Conservation (phyloP, 306 rosid species). For the Crotalaria pallida region DNA sequence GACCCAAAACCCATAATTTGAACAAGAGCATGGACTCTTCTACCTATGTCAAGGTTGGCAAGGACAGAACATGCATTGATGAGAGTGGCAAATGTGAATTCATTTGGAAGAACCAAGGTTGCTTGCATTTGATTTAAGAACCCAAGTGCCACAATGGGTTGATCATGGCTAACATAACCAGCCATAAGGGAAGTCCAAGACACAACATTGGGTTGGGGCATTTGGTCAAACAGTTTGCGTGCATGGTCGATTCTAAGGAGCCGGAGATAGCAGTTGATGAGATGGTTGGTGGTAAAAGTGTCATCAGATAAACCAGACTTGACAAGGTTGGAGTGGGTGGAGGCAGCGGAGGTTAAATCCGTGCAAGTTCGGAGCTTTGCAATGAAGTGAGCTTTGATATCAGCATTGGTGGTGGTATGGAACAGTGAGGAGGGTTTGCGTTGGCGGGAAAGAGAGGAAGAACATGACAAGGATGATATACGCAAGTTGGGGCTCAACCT, state of each 20-base stretch:
- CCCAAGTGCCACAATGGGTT: constrained; percentile 38
- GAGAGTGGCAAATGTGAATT: constrained; percentile 60
- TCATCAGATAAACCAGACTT: constrained; percentile 44
- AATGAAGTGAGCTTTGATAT: constrained; percentile 24
- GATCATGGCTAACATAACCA: constrained; percentile 39
- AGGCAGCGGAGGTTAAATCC: constrained; percentile 34
- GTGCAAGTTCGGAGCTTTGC: constrained; percentile 41
- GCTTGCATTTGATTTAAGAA: constrained; percentile 44
- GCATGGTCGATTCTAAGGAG: constrained; percentile 41
- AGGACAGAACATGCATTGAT: constrained; percentile 66
- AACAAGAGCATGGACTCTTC: constrained; percentile 46
- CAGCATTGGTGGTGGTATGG: constrained; percentile 19
- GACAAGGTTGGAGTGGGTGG: constrained; percentile 41
- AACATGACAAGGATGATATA: constrained; percentile 9
- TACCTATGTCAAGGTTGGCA: constrained; percentile 43
- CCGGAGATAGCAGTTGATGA: constrained; percentile 50
- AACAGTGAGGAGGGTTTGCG: constrained; percentile 21
- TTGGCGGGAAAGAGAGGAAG: constrained; percentile 38
- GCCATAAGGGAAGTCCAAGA: constrained; percentile 81
- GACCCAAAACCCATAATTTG: constrained; percentile 44
- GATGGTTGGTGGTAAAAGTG: constrained; percentile 52
- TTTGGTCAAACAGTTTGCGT: constrained; percentile 55
- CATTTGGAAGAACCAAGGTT: constrained; percentile 51
- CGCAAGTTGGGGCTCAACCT: neutral
- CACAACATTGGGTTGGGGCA: constrained; percentile 57